phyloP scores from a whole-genome alignment of 352 stramenopile genomes.

The Globisporangium megalacanthum region DNA sequence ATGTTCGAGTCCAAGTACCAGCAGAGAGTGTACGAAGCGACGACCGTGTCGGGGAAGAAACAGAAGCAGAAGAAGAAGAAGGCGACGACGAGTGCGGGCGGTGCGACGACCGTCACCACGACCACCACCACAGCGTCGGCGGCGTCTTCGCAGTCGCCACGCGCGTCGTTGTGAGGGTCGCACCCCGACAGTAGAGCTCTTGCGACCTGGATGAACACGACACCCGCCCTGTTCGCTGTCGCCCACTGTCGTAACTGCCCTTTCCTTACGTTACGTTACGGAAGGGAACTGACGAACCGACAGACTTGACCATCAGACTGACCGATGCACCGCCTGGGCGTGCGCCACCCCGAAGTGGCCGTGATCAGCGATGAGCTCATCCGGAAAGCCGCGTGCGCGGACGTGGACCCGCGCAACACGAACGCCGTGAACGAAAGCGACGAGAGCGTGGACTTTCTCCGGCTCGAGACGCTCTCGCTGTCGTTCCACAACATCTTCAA shows the following conservation, averaged over 20 bases:
- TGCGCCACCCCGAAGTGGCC: conserved; percentile 68
- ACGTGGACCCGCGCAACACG: conserved; percentile 61
- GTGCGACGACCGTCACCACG: background rate
- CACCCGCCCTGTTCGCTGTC: no score
- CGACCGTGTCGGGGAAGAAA: background rate
- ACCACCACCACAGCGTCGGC: background rate
- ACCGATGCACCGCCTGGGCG: conserved; percentile 65
- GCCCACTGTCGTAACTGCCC: no score
- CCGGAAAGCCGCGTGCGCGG: conserved; percentile 48
- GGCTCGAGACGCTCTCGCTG: conserved; percentile 73
- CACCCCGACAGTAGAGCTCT: no score
- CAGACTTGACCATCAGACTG: background rate
- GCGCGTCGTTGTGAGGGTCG: conserved; percentile 4
- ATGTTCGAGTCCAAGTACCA: conserved; percentile 9
- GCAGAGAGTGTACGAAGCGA: conserved; percentile 7
- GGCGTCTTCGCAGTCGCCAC: background rate
- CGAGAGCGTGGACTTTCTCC: conserved; percentile 66
- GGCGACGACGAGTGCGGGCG: background rate
- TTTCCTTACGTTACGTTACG: no score
- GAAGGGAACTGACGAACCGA: no score
- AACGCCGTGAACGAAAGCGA: conserved; percentile 65
- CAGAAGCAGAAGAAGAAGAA: background rate
- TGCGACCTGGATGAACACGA: no score
- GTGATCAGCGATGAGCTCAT: conserved; percentile 83
- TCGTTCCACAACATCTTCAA: conserved; percentile 93